Evolutionary conservation across 441 rosid species (phyloP), one percentile per base, ranked within the genome.

Genomic region (Pelargonium citronellum): DNA sequence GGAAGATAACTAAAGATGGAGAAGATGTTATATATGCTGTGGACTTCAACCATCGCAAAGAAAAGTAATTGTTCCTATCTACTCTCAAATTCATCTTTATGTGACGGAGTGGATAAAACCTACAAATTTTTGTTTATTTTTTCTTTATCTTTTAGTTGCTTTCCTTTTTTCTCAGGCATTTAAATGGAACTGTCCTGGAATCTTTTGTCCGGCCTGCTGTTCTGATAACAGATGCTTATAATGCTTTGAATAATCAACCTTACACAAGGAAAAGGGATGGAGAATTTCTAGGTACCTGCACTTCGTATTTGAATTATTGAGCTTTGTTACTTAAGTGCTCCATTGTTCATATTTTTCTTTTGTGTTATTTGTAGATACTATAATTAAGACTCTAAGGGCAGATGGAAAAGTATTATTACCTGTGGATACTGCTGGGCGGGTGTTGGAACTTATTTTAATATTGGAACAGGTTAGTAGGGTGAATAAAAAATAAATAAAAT

Each of bases 1-100:
- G 99, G 99, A 91, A 87, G 84, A 94, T 94, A 78, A 87, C 96
- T 5, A 94, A 94, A 83, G 99, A 94, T 64, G 99, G 99, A 68
- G 99, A 94, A 71, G 97, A 91, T 76, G 95, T 94, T 73, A 79
- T 94, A 51, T 94, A 94, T 82, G 99, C 97, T 71, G 99, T 91
- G 72, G 99, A 94, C 76, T 91, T 89, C 79, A 94, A 94, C 79
- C 97, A 90, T 69, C 92, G 97, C 53, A 94, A 87, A 84, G 99
- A 94, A 86, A 89, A 87, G 99, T 91, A 84, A 58, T 11, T 55
- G n/a, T 66, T 65, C 20, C 60, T 30, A 39, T n/a, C 12, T 10
- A 11, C 55, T 47, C 55, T 47, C 11, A 67, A 46, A 73, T 47
- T 60, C 13, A 34, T 65, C 9, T 55, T 64, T 64, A 49, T 55